Evolutionary conservation across 1,284 basidiomycete genomes (phyloP).

Genomic region (Ustilago bromivora): DNA sequence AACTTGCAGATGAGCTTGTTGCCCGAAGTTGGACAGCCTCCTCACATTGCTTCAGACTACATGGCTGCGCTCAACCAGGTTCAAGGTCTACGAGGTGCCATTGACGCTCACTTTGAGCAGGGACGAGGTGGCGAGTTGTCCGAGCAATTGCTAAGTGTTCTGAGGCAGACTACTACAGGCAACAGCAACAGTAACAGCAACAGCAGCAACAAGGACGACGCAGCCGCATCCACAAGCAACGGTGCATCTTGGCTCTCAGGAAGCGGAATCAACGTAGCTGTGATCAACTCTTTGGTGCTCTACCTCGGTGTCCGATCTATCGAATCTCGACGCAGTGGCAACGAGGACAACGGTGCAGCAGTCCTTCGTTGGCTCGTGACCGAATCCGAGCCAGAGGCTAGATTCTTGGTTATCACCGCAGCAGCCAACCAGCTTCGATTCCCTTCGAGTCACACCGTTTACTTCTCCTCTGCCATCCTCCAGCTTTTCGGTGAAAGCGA

Average conservation of each 20-base stretch:
- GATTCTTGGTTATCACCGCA: constrained; percentile 90
- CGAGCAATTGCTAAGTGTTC: constrained; percentile 27
- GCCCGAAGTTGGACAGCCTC: constrained; percentile 89
- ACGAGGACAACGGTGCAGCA: constrained; percentile 83
- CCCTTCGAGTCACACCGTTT: constrained; percentile 69
- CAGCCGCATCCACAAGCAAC: constrained; percentile 11
- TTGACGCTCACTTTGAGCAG: constrained; percentile 46
- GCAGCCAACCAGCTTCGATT: constrained; percentile 89
- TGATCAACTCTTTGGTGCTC: constrained; percentile 93
- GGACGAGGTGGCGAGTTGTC: constrained; percentile 24
- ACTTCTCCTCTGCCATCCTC: constrained; percentile 91
- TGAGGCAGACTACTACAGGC: constrained; percentile 22
- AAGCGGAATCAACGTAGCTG: constrained; percentile 81
- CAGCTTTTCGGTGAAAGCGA: constrained; percentile 78
- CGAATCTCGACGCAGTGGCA: constrained; percentile 73
- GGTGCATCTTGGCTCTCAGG: constrained; percentile 70
- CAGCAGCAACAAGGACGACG: constrained; percentile 29
- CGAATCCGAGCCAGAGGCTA: constrained; percentile 92
- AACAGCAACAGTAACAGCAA: constrained; percentile 5
- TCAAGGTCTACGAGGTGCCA: constrained; percentile 70
- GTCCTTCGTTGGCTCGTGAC: constrained; percentile 79
- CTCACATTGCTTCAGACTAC: constrained; percentile 90
- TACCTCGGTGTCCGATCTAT: constrained; percentile 91
- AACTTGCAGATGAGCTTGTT: constrained; percentile 74
- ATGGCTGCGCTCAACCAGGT: constrained; percentile 78